Conservation (phyloP, 257 asterid species). For the Rehmannia glutinosa region DNA sequence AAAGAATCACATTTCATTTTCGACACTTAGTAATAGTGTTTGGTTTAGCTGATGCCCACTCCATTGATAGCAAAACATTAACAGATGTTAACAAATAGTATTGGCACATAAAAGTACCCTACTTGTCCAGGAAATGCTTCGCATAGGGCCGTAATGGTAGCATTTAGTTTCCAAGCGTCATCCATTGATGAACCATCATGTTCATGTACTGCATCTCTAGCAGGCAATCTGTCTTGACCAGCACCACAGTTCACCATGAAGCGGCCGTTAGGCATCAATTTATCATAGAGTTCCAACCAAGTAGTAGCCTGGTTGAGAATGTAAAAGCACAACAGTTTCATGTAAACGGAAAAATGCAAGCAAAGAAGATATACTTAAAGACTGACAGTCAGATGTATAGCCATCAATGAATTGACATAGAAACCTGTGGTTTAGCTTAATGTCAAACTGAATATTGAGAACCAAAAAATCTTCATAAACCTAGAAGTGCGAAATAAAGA, state of each 20-base stretch:
- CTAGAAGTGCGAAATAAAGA: no score
- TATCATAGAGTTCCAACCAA: constrained; percentile 50
- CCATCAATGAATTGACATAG: no score
- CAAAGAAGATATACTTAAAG: not conserved
- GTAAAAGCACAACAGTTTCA: constrained; percentile 5
- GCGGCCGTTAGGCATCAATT: constrained; percentile 74
- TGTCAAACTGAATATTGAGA: no score
- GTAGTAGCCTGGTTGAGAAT: constrained; percentile 48
- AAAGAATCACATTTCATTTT: not conserved
- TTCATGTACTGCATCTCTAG: constrained; percentile 8
- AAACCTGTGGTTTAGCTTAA: no score
- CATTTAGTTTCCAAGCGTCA: constrained; percentile 40
- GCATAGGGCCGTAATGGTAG: constrained; percentile 58
- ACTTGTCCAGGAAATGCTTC: constrained; percentile 75
- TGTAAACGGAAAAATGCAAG: not conserved
- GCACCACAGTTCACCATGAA: constrained; percentile 85
- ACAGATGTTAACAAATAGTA: not conserved
- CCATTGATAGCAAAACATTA: not conserved
- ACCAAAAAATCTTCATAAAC: no score
- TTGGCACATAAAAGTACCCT: not conserved
- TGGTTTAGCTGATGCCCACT: not conserved
- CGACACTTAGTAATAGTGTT: no score
- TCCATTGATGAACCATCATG: constrained; percentile 11
- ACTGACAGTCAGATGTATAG: no score
- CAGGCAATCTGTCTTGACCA: constrained; percentile 25